Base-by-base conservation (phyloP, 805 yeast species). In the Ogataea minuta region DNA sequence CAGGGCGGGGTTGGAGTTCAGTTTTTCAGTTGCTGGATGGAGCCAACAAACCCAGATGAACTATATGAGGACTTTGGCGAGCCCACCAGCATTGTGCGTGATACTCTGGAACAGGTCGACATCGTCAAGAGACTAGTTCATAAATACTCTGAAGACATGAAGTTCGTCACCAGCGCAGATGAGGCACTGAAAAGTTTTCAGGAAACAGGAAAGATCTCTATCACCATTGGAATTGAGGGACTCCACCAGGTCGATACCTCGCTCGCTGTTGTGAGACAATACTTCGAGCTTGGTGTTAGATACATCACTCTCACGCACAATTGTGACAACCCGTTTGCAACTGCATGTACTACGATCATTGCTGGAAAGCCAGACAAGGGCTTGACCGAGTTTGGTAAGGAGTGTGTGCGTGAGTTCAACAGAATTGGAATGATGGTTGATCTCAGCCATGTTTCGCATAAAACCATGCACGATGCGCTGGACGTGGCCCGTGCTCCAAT, bases 291-390 rank as follows among this genome's bases (percentile, higher is more conserved):
- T 23, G 80, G 80, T 10, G 76, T 74, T n/a, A 49, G 79, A 24
- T 75, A 75, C 50, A 68, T 72, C 28, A 75, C 80, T 0, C 52
- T 75, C 36, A 74, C 79, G 0, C 79, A 74, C 43, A 74, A 74
- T 49, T 73, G 79, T 56, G 78, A 74, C 46, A 75, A 75, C 44
- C 78, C 79, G 4, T 75, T 72, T 56, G 79, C 79, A 2, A 73
- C 77, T 10, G 76, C 79, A 9, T 78, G 79, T 6, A 63, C 72
- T 4, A 64, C 75, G 0, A 64, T 68, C 4, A 48, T 71, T 12
- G 76, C 64, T 13, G 78, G 78, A 1, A 57, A 61, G 28, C 63
- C 60, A 6, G 79, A 73, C 47, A 45, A 48, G 29, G 79, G 79
- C 0, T 53, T 74, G 36, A 60, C 73, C 15, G 58, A 57, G 1